phyloP scores from a whole-genome alignment of 768 basidiomycete species.

The Boletales sp. region DNA sequence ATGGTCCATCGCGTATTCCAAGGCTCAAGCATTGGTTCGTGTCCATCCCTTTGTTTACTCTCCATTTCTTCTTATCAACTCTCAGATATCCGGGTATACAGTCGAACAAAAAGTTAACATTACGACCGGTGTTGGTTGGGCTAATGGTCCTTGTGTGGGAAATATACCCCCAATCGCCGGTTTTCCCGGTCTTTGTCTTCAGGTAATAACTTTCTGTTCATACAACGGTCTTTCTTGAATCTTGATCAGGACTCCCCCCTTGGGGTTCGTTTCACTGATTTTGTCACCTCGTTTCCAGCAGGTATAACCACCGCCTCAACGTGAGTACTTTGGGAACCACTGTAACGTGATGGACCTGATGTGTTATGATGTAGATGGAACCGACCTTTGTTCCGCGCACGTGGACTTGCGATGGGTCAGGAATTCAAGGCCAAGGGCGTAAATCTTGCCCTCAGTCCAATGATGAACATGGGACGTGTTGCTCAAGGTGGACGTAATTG shows the following conservation, averaged over 20 bases:
- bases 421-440: constrained; percentile 86
- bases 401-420: constrained; percentile 75
- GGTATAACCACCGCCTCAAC: constrained; percentile 81
- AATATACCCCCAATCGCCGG: constrained; percentile 53
- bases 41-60: background rate
- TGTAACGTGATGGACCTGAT: background rate
- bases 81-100: constrained; percentile 45
- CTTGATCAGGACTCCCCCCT: constrained; percentile 61
- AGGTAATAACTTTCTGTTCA: constrained; percentile 35
- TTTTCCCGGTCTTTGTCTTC: constrained; percentile 71
- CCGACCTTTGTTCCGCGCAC: constrained; percentile 68
- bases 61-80: background rate
- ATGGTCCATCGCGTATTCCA: constrained; percentile 58
- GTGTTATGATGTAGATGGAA: constrained; percentile 52
- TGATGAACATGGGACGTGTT: constrained; percentile 85
- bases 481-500: constrained; percentile 85
- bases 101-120: constrained; percentile 64
- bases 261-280: constrained; percentile 74
- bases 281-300: constrained; percentile 78
- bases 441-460: constrained; percentile 72
- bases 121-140: constrained; percentile 54
- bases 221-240: background rate
- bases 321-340: constrained; percentile 34
- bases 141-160: constrained; percentile 63
- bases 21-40: constrained; percentile 53